These are phyloP conservation scores for Phoenix dactylifera DNA, from an alignment of 176 grass and related monocot genomes.

Conservation along the genomic window DNA sequence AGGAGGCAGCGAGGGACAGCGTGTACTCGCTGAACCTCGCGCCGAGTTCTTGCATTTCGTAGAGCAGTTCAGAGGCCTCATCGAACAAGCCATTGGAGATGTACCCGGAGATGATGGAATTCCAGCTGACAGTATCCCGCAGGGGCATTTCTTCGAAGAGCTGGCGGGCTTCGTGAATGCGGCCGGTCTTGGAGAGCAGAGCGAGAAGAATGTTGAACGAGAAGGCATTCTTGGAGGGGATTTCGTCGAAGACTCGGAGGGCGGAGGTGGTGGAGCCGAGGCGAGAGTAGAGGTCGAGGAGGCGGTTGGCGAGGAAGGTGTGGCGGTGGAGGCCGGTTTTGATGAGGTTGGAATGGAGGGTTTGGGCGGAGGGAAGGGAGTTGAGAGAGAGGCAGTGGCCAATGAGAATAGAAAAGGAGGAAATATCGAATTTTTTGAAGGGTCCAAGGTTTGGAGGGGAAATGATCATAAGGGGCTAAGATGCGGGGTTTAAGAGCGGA, in stretches of 20 bases:
- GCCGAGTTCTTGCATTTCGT: slow-evolving; percentile 36
- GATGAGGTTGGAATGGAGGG: slow-evolving; percentile 51
- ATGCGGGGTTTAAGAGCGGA: no score
- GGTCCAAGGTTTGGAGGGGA: not conserved
- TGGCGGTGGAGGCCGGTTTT: slow-evolving; percentile 38
- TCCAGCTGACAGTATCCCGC: slow-evolving; percentile 52
- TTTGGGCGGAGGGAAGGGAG: slow-evolving; percentile 21
- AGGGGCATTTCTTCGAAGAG: slow-evolving; percentile 62
- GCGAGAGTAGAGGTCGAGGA: slow-evolving; percentile 50
- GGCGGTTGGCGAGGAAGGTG: slow-evolving; percentile 47
- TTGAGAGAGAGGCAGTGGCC: slow-evolving; percentile 23
- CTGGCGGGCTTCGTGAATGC: slow-evolving; percentile 23
- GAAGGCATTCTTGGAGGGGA: slow-evolving; percentile 36
- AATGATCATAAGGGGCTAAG: slow-evolving; percentile 6
- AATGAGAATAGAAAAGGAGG: slow-evolving; percentile 33
- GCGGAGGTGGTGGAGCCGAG: slow-evolving; percentile 24
- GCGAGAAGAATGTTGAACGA: slow-evolving; percentile 53
- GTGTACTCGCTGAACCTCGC: slow-evolving; percentile 55
- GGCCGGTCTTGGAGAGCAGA: slow-evolving; percentile 10
- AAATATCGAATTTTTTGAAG: slow-evolving; percentile 11
- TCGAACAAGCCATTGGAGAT: slow-evolving; percentile 1
- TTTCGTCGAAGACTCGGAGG: slow-evolving; percentile 34
- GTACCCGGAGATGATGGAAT: slow-evolving; percentile 56
- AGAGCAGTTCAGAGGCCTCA: slow-evolving; percentile 27
- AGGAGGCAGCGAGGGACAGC: slow-evolving; percentile 48